Base-by-base conservation (phyloP, 768 basidiomycete genomes). In the Floccularia luteovirens region DNA sequence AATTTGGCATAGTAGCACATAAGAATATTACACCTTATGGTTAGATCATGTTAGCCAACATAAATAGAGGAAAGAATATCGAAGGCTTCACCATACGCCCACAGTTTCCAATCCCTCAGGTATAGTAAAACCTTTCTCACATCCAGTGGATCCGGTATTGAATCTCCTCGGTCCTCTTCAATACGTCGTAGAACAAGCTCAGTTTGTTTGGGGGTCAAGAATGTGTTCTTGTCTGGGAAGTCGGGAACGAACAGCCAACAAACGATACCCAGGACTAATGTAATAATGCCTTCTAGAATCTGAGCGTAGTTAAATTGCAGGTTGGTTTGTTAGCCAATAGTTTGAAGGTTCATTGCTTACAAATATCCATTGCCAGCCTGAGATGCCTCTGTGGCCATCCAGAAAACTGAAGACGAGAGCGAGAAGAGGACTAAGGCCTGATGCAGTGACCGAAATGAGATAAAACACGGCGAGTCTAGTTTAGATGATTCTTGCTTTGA, bases 311-410 rank as follows among this genome's bases (percentile, higher is more conserved):
- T 14, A n/a, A 30, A n/a, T 13, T 6, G 16, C 6, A 13, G 11
- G 5, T n/a, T 14, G 31, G 27, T 32, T 8, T 6, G 8, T 23
- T 22, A 13, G 7, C 10, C 21, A 13, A 13, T 31, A 24, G 19
- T 16, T 16, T 4, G 21, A 23, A 4, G 8, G 13, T 24, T 25
- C 21, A 24, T 21, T 36, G 50, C 63, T 46, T 45, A 70, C 69
- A 38, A 72, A 72, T 42, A 74, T 72, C 69, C 70, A 74, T 34
- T 62, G 58, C 72, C 72, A 72, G 19, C 70, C 70, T 13, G 60
- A 60, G 23, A 71, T 57, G 22, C 62, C 58, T 17, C 55, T 51
- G 47, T 49, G 62, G 4, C 68, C 67, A 41, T 64, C 56, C 6
- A 74, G 55, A 6, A 62, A 53, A 46, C 61, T 65, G 31, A 72